Conservation (phyloP, 768 basidiomycete genomes). For the Mycena maculata region DNA sequence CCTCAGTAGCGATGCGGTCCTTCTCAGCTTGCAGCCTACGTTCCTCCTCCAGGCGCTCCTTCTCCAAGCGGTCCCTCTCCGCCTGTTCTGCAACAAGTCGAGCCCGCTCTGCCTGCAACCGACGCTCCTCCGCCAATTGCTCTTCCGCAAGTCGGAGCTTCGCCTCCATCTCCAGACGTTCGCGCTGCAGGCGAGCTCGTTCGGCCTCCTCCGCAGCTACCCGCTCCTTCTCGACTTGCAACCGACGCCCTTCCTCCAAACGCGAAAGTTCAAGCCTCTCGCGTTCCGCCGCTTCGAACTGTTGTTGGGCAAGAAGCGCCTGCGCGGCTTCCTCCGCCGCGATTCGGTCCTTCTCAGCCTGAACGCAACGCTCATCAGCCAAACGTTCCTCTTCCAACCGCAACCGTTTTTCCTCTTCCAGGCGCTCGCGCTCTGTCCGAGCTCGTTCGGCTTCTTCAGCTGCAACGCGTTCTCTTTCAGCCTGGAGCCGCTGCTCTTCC, state of each 20-base stretch:
- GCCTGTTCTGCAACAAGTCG: constrained; percentile 29
- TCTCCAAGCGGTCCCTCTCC: constrained; percentile 24
- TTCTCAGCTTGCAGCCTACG: constrained; percentile 24
- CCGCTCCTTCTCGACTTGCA: constrained; percentile 37
- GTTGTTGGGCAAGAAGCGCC: constrained; percentile 25
- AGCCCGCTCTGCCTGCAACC: constrained; percentile 30
- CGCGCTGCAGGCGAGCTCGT: constrained; percentile 31
- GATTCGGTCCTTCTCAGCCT: constrained; percentile 33
- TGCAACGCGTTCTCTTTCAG: constrained; percentile 49
- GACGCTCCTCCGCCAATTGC: constrained; percentile 37
- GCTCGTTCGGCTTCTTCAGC: constrained; percentile 49
- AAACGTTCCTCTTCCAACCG: constrained; percentile 33
- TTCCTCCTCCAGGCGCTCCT: constrained; percentile 24
- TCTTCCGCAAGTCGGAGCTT: constrained; percentile 37
- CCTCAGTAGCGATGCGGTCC: constrained; percentile 24
- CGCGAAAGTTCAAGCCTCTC: constrained; percentile 26
- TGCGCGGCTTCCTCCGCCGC: constrained; percentile 30
- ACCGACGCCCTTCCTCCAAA: constrained; percentile 39
- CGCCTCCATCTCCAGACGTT: constrained; percentile 34
- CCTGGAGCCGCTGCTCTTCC: constrained; percentile 48
- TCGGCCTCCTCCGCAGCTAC: constrained; percentile 35
- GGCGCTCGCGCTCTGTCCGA: constrained; percentile 47
- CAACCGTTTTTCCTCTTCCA: constrained; percentile 44
- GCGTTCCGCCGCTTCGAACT: constrained; percentile 30
- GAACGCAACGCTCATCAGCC: constrained; percentile 32